Base-by-base conservation (phyloP, 495 filamentous ascomycete species). In the Hypoxylon lienhwacheense region DNA sequence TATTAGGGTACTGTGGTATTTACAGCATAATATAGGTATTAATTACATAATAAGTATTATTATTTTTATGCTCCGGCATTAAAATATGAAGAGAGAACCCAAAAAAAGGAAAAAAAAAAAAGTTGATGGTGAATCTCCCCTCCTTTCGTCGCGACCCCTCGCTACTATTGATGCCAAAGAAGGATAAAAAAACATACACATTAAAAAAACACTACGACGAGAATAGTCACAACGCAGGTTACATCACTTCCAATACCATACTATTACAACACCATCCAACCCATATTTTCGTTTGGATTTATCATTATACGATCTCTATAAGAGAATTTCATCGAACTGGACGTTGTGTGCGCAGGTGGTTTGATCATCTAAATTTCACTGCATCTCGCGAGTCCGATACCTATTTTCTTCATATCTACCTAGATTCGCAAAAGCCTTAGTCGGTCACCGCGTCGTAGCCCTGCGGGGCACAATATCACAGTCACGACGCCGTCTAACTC, bases 121-220 rank as follows among this genome's bases (percentile, higher is more conserved):
- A 25, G n/a, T 53, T 15, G 17, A 39, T 41, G 53, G 15, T 2
- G 26, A 40, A 36, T 35, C 43, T 44, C 53, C 53, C 59, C 51
- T 55, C 55, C 48, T 59, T 63, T 63, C 55, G n/a, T n/a, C n/a
- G 53, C 50, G 50, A 59, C 60, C 53, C 55, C 54, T 63, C 55
- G 48, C 25, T 47, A 16, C 35, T 25, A 5, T 50, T 54, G 15
- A 50, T 60, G 31, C 54, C 45, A 54, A 54, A 32, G 26, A n/a
- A n/a, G n/a, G n/a, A n/a, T n/a, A n/a, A n/a, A n/a, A n/a, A n/a
- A n/a, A n/a, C n/a, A n/a, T n/a, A n/a, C n/a, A n/a, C n/a, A n/a
- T n/a, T n/a, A n/a, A n/a, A n/a, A 58, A 51, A 54, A 57, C 16
- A 45, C 32, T 21, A 55, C 34, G 22, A 53, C 43, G 15, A 44